phyloP scores from a whole-genome alignment of 2,329 filamentous ascomycete genomes.

The Fusarium tjaetaba region DNA sequence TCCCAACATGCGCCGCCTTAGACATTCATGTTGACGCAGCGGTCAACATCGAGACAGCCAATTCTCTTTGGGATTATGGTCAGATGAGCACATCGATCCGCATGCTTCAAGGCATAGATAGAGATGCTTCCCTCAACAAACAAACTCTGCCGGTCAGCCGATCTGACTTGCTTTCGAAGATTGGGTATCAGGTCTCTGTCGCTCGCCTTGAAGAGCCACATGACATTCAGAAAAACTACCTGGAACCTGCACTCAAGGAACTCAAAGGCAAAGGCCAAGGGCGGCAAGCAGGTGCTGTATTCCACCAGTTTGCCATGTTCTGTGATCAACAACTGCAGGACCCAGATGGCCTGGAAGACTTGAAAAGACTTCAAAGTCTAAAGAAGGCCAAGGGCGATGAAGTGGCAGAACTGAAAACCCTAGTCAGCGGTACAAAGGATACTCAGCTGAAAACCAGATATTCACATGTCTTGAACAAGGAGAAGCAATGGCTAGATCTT shows the following conservation, averaged over 20 bases:
- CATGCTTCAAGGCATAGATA: constrained; percentile 81
- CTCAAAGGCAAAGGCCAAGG: constrained; percentile 75
- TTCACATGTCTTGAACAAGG: constrained; percentile 71
- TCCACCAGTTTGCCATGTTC: constrained; percentile 93
- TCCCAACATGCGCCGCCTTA: constrained; percentile 73
- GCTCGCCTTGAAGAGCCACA: constrained; percentile 92
- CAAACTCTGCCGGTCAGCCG: constrained; percentile 78
- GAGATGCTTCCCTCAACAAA: constrained; percentile 66
- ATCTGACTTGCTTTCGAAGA: constrained; percentile 84
- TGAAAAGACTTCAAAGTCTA: constrained; percentile 81
- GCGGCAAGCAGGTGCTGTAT: constrained; percentile 84
- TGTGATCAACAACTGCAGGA: constrained; percentile 95
- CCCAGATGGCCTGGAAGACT: constrained; percentile 83
- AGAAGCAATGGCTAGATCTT: constrained; percentile 89
- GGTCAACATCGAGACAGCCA: constrained; percentile 83
- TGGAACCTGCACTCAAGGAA: constrained; percentile 85
- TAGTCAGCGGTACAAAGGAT: constrained; percentile 61
- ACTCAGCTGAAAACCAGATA: constrained; percentile 66
- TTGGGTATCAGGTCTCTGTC: constrained; percentile 88
- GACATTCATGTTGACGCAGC: constrained; percentile 81
- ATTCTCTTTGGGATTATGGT: constrained; percentile 92
- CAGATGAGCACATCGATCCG: constrained; percentile 89
- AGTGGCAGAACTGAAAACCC: constrained; percentile 74
- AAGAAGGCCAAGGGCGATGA: constrained; percentile 85
- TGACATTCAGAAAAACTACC: constrained; percentile 85